Conservation (phyloP, 2,329 filamentous ascomycete genomes). For the Aureobasidium sp. region DNA sequence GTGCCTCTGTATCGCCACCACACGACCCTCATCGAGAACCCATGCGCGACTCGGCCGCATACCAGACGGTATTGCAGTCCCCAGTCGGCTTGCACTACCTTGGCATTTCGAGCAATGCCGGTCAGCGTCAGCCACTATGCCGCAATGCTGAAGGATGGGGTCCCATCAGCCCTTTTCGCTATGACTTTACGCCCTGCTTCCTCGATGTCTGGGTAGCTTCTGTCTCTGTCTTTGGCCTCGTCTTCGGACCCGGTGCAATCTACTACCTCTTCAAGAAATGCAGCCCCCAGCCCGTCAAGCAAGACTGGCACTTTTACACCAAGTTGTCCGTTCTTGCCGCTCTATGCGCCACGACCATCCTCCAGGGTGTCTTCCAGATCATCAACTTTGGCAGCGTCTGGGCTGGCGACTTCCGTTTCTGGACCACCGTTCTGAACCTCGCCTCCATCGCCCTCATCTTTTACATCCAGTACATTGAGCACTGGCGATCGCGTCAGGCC, state of each 20-base stretch:
- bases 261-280: conserved; percentile 72
- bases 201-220: conserved; percentile 81
- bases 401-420: conserved; percentile 77
- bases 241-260: conserved; percentile 69
- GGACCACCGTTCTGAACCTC: conserved; percentile 67
- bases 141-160: conserved; percentile 93
- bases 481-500: conserved; percentile 72
- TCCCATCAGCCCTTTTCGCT: conserved; percentile 76
- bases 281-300: conserved; percentile 59
- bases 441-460: conserved; percentile 68
- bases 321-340: conserved; percentile 70
- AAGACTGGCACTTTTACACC: conserved; percentile 87
- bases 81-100: conserved; percentile 13
- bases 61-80: conserved; percentile 11
- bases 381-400: conserved; percentile 61
- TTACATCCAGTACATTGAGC: conserved; percentile 77
- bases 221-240: conserved; percentile 70
- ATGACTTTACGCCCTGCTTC: conserved; percentile 96
- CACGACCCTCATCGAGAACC: background rate
- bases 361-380: conserved; percentile 72
- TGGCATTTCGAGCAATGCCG: background rate
- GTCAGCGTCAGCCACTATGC: conserved; percentile 62
- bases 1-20: conserved; percentile 6
- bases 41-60: conserved; percentile 12
- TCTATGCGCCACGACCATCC: conserved; percentile 60